phyloP scores from a whole-genome alignment of 1,284 basidiomycete genomes.

The Thelephora terrestris region DNA sequence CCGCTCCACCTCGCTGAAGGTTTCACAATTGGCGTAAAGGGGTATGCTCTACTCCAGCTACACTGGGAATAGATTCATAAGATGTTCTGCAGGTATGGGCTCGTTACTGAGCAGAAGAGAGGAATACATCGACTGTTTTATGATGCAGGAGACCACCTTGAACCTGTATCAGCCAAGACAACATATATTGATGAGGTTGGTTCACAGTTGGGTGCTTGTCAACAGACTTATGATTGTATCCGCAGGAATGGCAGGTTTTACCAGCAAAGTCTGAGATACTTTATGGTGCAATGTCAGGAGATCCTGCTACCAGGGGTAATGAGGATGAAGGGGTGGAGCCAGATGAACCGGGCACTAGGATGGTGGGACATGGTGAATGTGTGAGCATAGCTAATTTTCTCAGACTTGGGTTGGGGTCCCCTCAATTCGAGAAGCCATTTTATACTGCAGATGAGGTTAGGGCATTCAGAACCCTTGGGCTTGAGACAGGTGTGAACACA shows the following conservation, averaged over 20 bases:
- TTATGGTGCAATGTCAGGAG: slow-evolving; percentile 40
- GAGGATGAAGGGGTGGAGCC: slow-evolving; percentile 19
- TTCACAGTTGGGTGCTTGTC: not conserved
- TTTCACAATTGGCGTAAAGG: slow-evolving; percentile 85
- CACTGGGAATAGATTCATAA: not conserved
- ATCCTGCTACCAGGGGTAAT: slow-evolving; percentile 34
- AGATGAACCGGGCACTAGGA: slow-evolving; percentile 23
- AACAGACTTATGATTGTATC: not conserved
- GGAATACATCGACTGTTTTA: slow-evolving; percentile 73
- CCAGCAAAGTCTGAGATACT: slow-evolving; percentile 46
- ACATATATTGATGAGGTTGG: slow-evolving; percentile 72
- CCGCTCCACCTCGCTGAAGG: slow-evolving; percentile 75
- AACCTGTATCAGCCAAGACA: slow-evolving; percentile 61
- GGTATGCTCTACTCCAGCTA: slow-evolving; percentile 36
- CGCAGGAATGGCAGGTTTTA: slow-evolving; percentile 50
- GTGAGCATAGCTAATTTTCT: slow-evolving; percentile 26
- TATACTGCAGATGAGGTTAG: slow-evolving; percentile 80
- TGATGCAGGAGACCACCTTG: slow-evolving; percentile 68
- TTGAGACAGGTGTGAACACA: slow-evolving; percentile 55
- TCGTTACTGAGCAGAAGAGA: slow-evolving; percentile 80
- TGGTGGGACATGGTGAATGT: slow-evolving; percentile 38
- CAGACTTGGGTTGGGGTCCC: not conserved
- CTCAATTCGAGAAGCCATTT: slow-evolving; percentile 30
- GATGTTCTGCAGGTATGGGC: slow-evolving; percentile 54
- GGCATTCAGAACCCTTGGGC: slow-evolving; percentile 69